These are phyloP conservation scores for Metschnikowia lachancei DNA, from an alignment of 805 yeast genomes.

Conservation along the genomic window DNA sequence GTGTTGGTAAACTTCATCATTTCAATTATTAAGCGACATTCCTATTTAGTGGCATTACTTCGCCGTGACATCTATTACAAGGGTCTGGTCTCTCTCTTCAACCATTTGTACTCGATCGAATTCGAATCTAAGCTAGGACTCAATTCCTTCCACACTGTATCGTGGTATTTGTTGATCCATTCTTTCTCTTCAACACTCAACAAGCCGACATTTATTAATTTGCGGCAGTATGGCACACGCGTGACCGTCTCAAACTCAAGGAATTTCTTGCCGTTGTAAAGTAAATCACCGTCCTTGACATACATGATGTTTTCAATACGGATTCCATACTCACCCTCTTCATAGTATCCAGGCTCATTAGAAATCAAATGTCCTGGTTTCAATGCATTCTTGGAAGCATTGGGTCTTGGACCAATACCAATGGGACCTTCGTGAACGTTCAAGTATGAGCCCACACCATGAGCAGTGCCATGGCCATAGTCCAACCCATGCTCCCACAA, in stretches of 20 bases:
- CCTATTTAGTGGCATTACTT: neutral
- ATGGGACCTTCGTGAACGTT: constrained; percentile 65
- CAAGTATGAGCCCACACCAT: constrained; percentile 60
- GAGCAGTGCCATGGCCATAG: constrained; percentile 64
- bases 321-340: constrained; percentile 58
- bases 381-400: constrained; percentile 43
- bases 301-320: constrained; percentile 52
- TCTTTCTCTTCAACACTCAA: constrained; percentile 58
- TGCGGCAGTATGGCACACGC: constrained; percentile 76
- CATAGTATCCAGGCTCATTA: constrained; percentile 63
- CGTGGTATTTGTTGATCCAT: constrained; percentile 71
- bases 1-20: constrained; percentile 1
- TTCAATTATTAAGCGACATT: neutral
- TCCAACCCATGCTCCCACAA: constrained; percentile 58
- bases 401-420: constrained; percentile 56
- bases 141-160: constrained; percentile 51
- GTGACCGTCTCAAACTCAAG: constrained; percentile 82
- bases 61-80: constrained; percentile 1
- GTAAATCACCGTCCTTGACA: constrained; percentile 40
- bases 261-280: constrained; percentile 54
- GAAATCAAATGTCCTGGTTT: constrained; percentile 55
- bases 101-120: constrained; percentile 46
- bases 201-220: constrained; percentile 60
- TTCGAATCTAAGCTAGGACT: constrained; percentile 35
- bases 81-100: constrained; percentile 46